A percentile compares a stretch with the other conserved stretches of the same genome.
Conservation (phyloP, 2,329 filamentous ascomycete species). For the Aspergillus viridinutans region DNA sequence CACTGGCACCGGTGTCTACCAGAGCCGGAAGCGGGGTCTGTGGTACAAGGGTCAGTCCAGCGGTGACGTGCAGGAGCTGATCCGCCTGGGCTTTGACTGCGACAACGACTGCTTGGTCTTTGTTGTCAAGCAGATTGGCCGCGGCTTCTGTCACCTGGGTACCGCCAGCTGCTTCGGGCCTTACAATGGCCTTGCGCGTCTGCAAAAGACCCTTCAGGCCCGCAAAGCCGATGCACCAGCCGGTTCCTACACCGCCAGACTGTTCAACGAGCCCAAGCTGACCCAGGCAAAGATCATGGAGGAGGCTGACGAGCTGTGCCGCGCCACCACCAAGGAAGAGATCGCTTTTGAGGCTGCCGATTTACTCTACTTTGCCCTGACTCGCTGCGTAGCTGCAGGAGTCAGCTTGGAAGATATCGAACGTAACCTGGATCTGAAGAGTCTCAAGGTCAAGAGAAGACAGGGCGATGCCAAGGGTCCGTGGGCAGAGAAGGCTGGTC, state of each 20-base stretch:
- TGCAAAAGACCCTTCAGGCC: conserved; percentile 80
- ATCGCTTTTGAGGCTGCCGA: conserved; percentile 94
- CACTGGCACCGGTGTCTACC: conserved; percentile 82
- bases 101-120: conserved; percentile 91
- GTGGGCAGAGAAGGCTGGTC: conserved; percentile 79
- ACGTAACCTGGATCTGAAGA: conserved; percentile 88
- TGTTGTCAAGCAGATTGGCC: conserved; percentile 81
- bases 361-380: conserved; percentile 90
- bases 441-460: conserved; percentile 88
- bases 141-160: conserved; percentile 87
- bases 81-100: conserved; percentile 82
- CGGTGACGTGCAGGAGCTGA: conserved; percentile 85
- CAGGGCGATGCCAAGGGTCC: conserved; percentile 91
- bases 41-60: conserved; percentile 97
- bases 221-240: conserved; percentile 78
- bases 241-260: conserved; percentile 87
- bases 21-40: conserved; percentile 88
- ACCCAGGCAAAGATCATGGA: conserved; percentile 96
- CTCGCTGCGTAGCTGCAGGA: conserved; percentile 80
- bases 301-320: conserved; percentile 90
- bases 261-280: conserved; percentile 89
- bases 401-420: conserved; percentile 87
- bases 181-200: conserved; percentile 71
- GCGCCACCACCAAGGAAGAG: conserved; percentile 75
- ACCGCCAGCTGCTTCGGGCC: conserved; percentile 91